phyloP scores from a whole-genome alignment of 768 basidiomycete species.

The Tulasnella calospora region DNA sequence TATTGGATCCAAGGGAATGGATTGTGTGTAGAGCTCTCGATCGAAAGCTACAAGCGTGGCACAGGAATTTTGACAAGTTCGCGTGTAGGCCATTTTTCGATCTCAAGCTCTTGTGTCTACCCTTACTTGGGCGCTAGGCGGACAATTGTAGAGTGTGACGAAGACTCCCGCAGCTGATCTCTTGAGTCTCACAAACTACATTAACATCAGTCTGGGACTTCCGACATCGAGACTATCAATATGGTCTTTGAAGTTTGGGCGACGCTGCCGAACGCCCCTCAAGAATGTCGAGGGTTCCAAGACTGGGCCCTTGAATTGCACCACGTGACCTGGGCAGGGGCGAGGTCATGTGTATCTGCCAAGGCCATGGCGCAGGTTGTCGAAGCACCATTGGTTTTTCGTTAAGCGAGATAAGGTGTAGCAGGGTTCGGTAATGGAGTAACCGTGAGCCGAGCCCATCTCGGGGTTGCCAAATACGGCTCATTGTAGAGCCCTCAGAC shows the following conservation, averaged over 20 bases:
- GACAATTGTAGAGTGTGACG: no score
- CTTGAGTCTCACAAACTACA: no score
- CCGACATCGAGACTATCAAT: no score
- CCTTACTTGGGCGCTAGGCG: no score
- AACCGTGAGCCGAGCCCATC: neutral
- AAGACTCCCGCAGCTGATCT: no score
- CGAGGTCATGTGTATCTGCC: neutral
- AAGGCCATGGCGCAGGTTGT: neutral
- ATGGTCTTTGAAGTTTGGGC: no score
- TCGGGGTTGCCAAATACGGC: neutral
- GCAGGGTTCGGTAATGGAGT: neutral
- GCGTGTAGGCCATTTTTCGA: no score
- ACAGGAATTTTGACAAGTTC: no score
- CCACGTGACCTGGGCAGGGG: neutral
- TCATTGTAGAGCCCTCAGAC: neutral
- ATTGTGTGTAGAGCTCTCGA: neutral
- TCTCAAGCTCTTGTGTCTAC: no score
- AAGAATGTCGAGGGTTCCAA: no score
- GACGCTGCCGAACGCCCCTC: no score
- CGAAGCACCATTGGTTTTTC: neutral
- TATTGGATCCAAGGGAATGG: neutral
- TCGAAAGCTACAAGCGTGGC: neutral
- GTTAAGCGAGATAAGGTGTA: constrained; percentile 5
- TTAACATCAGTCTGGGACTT: no score
- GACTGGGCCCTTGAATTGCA: neutral